Evolutionary conservation across 208 protist species (phyloP), one percentile per base, ranked within the genome.

Genomic region (Leptomonas seymouri): DNA sequence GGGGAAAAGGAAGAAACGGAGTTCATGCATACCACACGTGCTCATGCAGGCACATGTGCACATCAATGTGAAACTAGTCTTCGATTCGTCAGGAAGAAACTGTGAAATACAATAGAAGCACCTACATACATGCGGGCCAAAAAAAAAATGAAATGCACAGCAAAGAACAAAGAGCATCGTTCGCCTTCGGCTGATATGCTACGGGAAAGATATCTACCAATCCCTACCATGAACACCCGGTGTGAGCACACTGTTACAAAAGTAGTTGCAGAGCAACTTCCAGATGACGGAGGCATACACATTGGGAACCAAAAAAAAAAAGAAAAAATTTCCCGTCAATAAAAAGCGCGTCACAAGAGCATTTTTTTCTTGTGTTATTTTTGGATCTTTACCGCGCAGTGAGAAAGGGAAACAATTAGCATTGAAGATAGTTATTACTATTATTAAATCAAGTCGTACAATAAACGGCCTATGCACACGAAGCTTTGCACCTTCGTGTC

Each of bases 1-100:
- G 41, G 27, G n/a, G 18, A 63, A 12, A 63, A 41, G 21, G 39
- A 21, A 51, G 9, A 5, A 46, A 6, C 58, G 41, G 16, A 63
- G 39, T 39, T 51, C 16, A 63, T 53, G 58, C 58, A 63, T 44
- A 39, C 18, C 44, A 23, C 58, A 53, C 27, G 8, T 44, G 36
- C 58, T 53, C 58, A 63, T 44, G 58, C 58, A 53, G 36, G 58
- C 44, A 51, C 58, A 51, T 53, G 44, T 63, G 16, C 41, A 28
- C 58, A 36, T 36, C 42, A 16, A 23, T 63, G 58, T 34, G 9
- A 34, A 30, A 41, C 9, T 39, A 9, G 9, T 39, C 34, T 9
- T 39, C 3, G 7, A 39, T 39, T 39, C 34, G 9, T 9, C 34
- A 3, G 9, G 9, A 39, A 9, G 7, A 39, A 39, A 39, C 34